These are phyloP conservation scores for Alternaria gaisen DNA, from an alignment of 2,329 filamentous ascomycete genomes.

Conservation along the genomic window DNA sequence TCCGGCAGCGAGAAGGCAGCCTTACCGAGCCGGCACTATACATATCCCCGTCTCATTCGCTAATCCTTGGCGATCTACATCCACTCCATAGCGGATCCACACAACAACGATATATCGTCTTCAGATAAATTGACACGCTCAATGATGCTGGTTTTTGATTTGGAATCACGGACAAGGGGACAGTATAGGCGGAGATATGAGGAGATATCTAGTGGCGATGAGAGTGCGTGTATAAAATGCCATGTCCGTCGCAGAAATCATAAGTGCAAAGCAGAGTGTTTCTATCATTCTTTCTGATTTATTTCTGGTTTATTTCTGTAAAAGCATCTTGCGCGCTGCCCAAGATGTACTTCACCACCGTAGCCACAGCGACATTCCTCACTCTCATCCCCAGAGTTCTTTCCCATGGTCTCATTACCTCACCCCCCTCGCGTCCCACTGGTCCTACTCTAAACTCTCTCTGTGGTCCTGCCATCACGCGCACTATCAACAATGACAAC, in stretches of 20 bases:
- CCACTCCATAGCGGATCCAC: slow-evolving; percentile 1
- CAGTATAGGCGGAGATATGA: neutral
- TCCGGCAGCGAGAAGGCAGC: neutral
- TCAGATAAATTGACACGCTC: slow-evolving; percentile 1
- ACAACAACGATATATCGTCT: neutral
- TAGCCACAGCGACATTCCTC: slow-evolving; percentile 18
- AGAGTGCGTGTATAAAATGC: neutral
- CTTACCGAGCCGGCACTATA: slow-evolving; percentile 9
- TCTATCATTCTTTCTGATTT: neutral
- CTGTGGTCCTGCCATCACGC: slow-evolving; percentile 63
- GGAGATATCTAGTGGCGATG: neutral
- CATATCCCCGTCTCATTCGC: slow-evolving; percentile 7
- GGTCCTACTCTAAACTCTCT: slow-evolving; percentile 60
- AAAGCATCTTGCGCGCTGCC: neutral
- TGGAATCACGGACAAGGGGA: neutral
- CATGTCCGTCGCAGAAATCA: neutral
- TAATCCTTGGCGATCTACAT: slow-evolving; percentile 3
- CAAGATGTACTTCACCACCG: slow-evolving; percentile 27
- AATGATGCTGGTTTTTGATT: neutral
- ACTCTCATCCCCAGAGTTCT: slow-evolving; percentile 26
- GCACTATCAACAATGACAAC: slow-evolving; percentile 60
- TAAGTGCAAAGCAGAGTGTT: neutral
- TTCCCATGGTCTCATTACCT: slow-evolving; percentile 63
- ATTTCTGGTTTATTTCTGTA: neutral
- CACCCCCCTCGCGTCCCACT: slow-evolving; percentile 60